Conservation (phyloP, 1,139 yeast species). For the Debaryomycetaceae sp. region DNA sequence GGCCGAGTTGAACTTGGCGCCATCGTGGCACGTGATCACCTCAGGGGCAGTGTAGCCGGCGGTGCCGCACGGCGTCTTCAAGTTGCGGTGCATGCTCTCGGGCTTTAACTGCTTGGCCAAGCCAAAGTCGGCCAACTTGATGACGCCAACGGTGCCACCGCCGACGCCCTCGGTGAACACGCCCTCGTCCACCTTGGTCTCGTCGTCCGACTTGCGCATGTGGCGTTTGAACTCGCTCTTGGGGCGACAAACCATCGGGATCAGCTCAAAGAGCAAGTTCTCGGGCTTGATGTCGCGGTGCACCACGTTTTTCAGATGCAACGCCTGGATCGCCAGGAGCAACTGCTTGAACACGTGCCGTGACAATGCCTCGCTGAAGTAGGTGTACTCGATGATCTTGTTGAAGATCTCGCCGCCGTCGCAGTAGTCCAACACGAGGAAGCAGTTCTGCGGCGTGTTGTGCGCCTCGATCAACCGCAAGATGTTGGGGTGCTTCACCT, state of each 20-base stretch:
- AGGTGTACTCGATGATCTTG: slow-evolving; percentile 86
- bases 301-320: slow-evolving; percentile 84
- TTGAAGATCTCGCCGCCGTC: slow-evolving; percentile 95
- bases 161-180: slow-evolving; percentile 71
- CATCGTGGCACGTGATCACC: slow-evolving; percentile 53
- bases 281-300: slow-evolving; percentile 97
- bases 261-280: slow-evolving; percentile 63
- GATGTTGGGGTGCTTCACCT: slow-evolving; percentile 64
- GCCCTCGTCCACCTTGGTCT: slow-evolving; percentile 82
- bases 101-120: slow-evolving; percentile 77
- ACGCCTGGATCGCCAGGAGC: slow-evolving; percentile 73
- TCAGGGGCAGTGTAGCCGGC: slow-evolving; percentile 95
- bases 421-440: slow-evolving; percentile 77
- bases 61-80: slow-evolving; percentile 88
- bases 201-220: slow-evolving; percentile 72
- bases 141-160: slow-evolving; percentile 83
- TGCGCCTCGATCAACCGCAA: slow-evolving; percentile 68
- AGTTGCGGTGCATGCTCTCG: slow-evolving; percentile 33
- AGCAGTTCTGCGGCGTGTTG: slow-evolving; percentile 54
- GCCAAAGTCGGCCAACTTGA: slow-evolving; percentile 91
- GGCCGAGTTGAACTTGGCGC: slow-evolving; percentile 7
- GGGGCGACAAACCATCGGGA: slow-evolving; percentile 42
- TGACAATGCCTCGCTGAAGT: slow-evolving; percentile 80
- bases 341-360: slow-evolving; percentile 84
- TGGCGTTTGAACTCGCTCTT: slow-evolving; percentile 33